Conservation (phyloP, 257 asterid species). For the Solanum peruvianum region DNA sequence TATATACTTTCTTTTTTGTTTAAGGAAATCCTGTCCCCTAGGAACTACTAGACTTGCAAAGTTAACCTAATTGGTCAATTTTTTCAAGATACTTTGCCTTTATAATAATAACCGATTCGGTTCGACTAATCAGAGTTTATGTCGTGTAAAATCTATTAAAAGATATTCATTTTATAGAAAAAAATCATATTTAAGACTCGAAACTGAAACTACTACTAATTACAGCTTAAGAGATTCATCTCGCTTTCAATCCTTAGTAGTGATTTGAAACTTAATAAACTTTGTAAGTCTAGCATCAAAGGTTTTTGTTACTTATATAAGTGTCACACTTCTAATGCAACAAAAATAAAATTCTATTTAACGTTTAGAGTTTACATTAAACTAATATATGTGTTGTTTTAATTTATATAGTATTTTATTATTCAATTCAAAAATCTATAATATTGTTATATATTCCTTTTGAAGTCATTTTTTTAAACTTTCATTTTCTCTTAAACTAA, state of each 20-base stretch:
- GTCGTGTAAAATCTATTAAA: rapidly evolving
- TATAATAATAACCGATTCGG: rapidly evolving
- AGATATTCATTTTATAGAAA: no score
- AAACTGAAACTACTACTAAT: neutral
- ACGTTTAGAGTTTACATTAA: neutral
- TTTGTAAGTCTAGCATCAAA: neutral
- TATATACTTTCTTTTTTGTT: neutral
- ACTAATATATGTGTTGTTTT: neutral
- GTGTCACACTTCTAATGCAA: neutral
- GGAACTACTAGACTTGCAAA: neutral
- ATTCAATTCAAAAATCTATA: neutral
- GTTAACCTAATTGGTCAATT: neutral
- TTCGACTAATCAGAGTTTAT: neutral
- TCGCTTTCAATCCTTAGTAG: no score
- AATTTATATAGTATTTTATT: neutral
- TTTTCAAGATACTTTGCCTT: neutral
- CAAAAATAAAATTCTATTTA: no score
- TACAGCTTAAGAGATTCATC: neutral
- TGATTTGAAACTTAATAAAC: neutral
- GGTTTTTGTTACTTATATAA: neutral
- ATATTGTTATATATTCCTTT: neutral
- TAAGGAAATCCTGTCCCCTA: neutral
- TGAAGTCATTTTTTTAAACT: neutral
- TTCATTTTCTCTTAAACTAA: neutral
- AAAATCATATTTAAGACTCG: neutral